A percentile compares a stretch with the other conserved stretches of the same genome.
These are phyloP conservation scores for Candida pseudoviswanathii DNA, from an alignment of 1,139 yeast species.

Conservation along the genomic window DNA sequence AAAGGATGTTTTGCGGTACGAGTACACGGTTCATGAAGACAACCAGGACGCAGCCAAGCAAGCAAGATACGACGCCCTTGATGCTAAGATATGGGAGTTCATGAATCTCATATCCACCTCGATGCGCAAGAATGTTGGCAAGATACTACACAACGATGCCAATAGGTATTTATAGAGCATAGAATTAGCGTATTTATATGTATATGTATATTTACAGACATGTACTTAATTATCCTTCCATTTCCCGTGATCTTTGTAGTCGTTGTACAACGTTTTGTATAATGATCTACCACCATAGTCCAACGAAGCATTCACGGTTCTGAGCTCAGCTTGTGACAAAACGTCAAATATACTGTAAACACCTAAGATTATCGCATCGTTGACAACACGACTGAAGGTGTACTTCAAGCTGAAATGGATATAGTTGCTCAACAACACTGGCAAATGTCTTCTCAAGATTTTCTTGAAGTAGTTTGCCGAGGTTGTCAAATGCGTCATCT, in stretches of 20 bases:
- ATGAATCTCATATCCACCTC: constrained; percentile 27
- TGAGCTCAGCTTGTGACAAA: constrained; percentile 66
- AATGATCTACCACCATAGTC: constrained; percentile 72
- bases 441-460: constrained; percentile 63
- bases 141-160: constrained; percentile 34
- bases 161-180: constrained; percentile 20
- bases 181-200: constrained; percentile 9
- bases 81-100: constrained; percentile 40
- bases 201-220: constrained; percentile 11
- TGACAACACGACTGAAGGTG: constrained; percentile 50
- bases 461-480: constrained; percentile 56
- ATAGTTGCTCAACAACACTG: constrained; percentile 61
- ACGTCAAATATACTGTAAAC: constrained; percentile 69
- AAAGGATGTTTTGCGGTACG: constrained; percentile 66
- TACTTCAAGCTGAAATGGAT: constrained; percentile 52
- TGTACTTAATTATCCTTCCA: constrained; percentile 62
- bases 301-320: constrained; percentile 64
- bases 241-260: constrained; percentile 76
- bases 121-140: constrained; percentile 29
- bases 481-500: constrained; percentile 48
- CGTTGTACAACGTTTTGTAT: constrained; percentile 67
- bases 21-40: constrained; percentile 31
- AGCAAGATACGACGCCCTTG: constrained; percentile 25
- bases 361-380: constrained; percentile 56
- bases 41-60: constrained; percentile 11